A percentile compares a stretch with the other conserved stretches of the same genome.
phyloP scores from a whole-genome alignment of 2,329 filamentous ascomycete species.

The Colletotrichum agaves region DNA sequence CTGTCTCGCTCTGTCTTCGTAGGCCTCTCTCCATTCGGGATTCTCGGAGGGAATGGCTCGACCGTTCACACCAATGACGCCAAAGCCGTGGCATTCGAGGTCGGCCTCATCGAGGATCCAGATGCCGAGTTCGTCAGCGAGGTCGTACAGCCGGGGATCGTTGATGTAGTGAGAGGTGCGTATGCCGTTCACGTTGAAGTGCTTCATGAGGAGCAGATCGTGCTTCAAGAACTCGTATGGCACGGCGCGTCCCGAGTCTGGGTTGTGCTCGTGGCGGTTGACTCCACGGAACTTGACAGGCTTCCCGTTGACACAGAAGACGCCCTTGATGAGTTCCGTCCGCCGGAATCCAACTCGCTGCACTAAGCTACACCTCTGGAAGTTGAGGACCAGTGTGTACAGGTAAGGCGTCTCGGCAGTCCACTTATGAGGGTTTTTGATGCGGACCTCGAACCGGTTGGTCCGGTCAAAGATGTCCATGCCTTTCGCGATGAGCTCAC shows the following conservation, averaged over 20 bases:
- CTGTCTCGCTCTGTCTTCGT: slow-evolving; percentile 73
- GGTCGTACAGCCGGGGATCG: slow-evolving; percentile 68
- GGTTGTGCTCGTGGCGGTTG: slow-evolving; percentile 78
- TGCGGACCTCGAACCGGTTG: slow-evolving; percentile 52
- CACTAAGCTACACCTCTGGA: slow-evolving; percentile 51
- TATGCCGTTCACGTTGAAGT: slow-evolving; percentile 76
- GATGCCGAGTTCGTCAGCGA: slow-evolving; percentile 71
- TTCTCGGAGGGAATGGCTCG: slow-evolving; percentile 69
- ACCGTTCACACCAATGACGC: slow-evolving; percentile 51
- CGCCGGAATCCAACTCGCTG: slow-evolving; percentile 73
- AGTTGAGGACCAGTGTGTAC: slow-evolving; percentile 60
- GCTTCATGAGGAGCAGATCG: slow-evolving; percentile 75
- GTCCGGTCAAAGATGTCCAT: slow-evolving; percentile 47
- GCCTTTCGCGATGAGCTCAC: slow-evolving; percentile 43
- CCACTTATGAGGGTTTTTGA: slow-evolving; percentile 70
- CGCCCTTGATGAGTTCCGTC: slow-evolving; percentile 68
- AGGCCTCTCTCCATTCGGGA: slow-evolving; percentile 70
- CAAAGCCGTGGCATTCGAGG: slow-evolving; percentile 65
- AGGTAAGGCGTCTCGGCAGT: slow-evolving; percentile 75
- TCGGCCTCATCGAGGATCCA: slow-evolving; percentile 71
- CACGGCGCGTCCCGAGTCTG: slow-evolving; percentile 69
- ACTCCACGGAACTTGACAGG: slow-evolving; percentile 74
- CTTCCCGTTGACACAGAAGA: slow-evolving; percentile 73
- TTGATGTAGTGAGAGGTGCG: slow-evolving; percentile 75
- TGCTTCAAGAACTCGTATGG: slow-evolving; percentile 68